A percentile compares a stretch with the other conserved stretches of the same genome.
These are phyloP conservation scores for Cyberlindnera meyerae DNA, from an alignment of 805 yeast genomes.

Conservation along the genomic window DNA sequence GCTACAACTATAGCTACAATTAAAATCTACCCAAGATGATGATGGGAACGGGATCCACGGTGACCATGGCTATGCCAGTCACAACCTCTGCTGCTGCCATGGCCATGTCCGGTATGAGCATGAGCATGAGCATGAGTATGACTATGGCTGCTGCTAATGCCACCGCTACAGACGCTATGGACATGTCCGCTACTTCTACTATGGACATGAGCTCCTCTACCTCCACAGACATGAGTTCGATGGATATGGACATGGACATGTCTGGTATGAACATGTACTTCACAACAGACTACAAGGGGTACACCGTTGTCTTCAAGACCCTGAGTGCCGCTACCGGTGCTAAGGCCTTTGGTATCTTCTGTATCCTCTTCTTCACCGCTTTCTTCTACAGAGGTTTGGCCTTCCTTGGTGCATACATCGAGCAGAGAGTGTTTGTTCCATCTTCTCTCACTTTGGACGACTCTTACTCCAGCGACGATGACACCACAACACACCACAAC, in stretches of 20 bases:
- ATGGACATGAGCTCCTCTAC: slow-evolving; percentile 11
- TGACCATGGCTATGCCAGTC: slow-evolving; percentile 16
- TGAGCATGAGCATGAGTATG: slow-evolving; percentile 1
- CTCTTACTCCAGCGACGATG: slow-evolving; percentile 9
- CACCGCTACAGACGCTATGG: neutral
- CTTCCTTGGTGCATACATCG: slow-evolving; percentile 58
- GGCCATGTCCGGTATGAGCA: neutral
- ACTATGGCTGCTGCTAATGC: neutral
- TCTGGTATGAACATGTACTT: slow-evolving; percentile 53
- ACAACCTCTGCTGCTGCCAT: too few species aligned
- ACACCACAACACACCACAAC: slow-evolving; percentile 6
- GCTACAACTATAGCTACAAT: too few species aligned
- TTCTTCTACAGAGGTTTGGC: slow-evolving; percentile 56
- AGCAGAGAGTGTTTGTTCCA: slow-evolving; percentile 47
- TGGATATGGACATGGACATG: slow-evolving; percentile 17
- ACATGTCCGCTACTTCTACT: neutral
- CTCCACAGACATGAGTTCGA: slow-evolving; percentile 6
- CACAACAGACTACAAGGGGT: slow-evolving; percentile 43
- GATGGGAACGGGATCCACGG: slow-evolving; percentile 24
- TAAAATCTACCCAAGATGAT: slow-evolving; percentile 21
- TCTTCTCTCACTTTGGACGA: neutral
- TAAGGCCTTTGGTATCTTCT: slow-evolving; percentile 70
- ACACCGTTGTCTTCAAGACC: slow-evolving; percentile 59
- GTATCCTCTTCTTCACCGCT: slow-evolving; percentile 52
- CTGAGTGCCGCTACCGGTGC: slow-evolving; percentile 51